Evolutionary conservation across 495 filamentous ascomycete genomes (phyloP).

Genomic region (Lasiosphaeris hirsuta): DNA sequence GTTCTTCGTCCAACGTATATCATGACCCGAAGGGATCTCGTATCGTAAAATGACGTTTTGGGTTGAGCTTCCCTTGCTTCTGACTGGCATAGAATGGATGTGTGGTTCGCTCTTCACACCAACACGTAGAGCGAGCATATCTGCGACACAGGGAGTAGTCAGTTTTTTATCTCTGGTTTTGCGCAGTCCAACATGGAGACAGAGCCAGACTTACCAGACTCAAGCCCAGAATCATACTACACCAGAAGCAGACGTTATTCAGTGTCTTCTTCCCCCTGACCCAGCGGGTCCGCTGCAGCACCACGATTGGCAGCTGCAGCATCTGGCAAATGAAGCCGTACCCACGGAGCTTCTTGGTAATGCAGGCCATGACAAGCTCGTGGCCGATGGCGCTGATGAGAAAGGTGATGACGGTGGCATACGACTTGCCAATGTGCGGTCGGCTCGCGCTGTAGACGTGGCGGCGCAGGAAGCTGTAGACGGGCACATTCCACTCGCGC

Average conservation of each 20-base stretch:
- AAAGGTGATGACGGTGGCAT: slow-evolving; percentile 90
- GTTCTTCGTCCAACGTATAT: background rate
- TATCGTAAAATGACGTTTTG: background rate
- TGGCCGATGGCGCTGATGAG: slow-evolving; percentile 84
- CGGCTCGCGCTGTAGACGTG: slow-evolving; percentile 87
- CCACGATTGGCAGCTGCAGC: slow-evolving; percentile 91
- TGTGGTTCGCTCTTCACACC: slow-evolving; percentile 26
- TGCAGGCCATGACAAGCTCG: slow-evolving; percentile 95
- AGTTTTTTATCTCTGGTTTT: slow-evolving; percentile 1
- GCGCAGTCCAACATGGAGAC: background rate
- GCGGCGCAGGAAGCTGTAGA: slow-evolving; percentile 94
- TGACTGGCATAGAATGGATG: background rate
- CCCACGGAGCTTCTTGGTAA: slow-evolving; percentile 92
- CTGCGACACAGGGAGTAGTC: slow-evolving; percentile 24
- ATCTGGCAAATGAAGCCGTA: slow-evolving; percentile 95
- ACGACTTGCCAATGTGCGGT: slow-evolving; percentile 66
- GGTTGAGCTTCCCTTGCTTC: background rate
- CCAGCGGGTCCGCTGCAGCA: slow-evolving; percentile 76
- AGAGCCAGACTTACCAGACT: slow-evolving; percentile 65
- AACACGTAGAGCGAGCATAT: slow-evolving; percentile 54
- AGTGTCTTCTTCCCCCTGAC: slow-evolving; percentile 70
- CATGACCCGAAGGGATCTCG: no score
- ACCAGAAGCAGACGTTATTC: slow-evolving; percentile 95
- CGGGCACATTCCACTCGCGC: slow-evolving; percentile 95
- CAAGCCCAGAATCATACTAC: slow-evolving; percentile 87